These are phyloP conservation scores for Monosporascus cannonballus DNA, from an alignment of 2,329 filamentous ascomycete genomes.

Conservation along the genomic window DNA sequence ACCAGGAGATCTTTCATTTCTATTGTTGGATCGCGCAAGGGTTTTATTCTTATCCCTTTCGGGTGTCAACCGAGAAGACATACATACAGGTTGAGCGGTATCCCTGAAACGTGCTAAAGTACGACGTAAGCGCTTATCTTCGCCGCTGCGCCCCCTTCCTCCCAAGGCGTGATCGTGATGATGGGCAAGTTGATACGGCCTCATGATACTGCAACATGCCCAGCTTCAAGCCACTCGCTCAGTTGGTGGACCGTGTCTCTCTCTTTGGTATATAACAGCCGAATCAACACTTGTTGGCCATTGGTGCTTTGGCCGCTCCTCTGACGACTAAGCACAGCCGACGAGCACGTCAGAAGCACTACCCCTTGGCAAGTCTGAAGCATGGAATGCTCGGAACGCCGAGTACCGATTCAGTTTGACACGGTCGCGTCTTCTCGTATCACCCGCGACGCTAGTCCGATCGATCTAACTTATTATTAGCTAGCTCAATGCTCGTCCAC, in stretches of 20 bases:
- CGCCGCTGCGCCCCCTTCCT: too few species aligned
- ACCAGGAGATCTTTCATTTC: background rate
- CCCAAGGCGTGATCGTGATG: too few species aligned
- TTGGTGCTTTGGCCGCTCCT: background rate
- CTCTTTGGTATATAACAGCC: too few species aligned
- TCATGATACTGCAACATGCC: background rate
- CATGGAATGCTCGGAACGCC: conserved; percentile 4
- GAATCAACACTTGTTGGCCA: background rate
- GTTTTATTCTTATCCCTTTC: background rate
- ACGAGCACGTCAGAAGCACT: background rate
- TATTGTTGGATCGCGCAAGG: background rate
- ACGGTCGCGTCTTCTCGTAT: conserved; percentile 4
- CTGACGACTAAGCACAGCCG: background rate
- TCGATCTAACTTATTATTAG: background rate
- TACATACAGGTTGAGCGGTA: background rate
- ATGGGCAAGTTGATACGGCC: background rate
- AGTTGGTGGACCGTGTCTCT: too few species aligned
- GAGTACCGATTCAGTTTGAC: background rate
- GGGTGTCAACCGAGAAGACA: background rate
- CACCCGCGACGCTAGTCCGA: background rate
- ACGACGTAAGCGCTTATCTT: too few species aligned
- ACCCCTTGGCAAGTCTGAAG: conserved; percentile 1
- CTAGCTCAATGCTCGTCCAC: background rate
- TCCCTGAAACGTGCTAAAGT: background rate
- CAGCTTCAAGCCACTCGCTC: background rate